Evolutionary conservation across 495 filamentous ascomycete genomes (phyloP), one percentile per base, ranked within the genome.

Genomic region (Aspergillus conjunctus): DNA sequence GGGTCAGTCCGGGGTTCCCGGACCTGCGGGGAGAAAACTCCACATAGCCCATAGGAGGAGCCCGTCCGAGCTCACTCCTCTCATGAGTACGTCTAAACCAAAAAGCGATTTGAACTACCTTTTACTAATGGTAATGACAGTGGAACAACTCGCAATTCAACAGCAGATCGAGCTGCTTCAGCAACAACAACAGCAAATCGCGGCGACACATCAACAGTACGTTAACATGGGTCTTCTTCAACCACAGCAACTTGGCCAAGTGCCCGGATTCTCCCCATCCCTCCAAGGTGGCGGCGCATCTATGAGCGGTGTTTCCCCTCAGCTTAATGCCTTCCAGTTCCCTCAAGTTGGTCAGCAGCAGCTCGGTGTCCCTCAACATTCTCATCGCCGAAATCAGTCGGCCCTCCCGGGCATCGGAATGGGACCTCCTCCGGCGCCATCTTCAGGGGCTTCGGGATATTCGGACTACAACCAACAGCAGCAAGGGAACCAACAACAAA

Each of bases 101-200:
- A 20, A 43, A 7, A 26, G n/a, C 9, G 14, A 12, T 37, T n/a
- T 31, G 4, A 15, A 15, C 18, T 22, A 21, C 26, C 14, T 51
- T 22, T 37, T 50, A 18, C 58, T 71, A 49, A 66, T 61, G 60
- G 10, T 51, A 31, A 43, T 11, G 46, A 52, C 56, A 94, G 91
- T 97, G 91, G 94, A 98, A 83, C 95, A 98, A 88, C 84, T 98
- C 66, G 92, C 94, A 70, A 90, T 98, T 75, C 93, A 97, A 75
- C 94, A 98, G 81, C 94, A 98, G 76, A 97, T 98, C 71, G 93
- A 98, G 77, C 82, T 93, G 76, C 85, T 98, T 65, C 94, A 98
- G 77, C 92, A 96, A 72, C 95, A 98, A 71, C 94, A 98, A 70
- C 95, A 98, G 76, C 95, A 98, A 71, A 95, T 98, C 73, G 89